Percentiles rank a stretch among this genome's conserved stretches.
phyloP scores from a whole-genome alignment of 2,329 filamentous ascomycete species.

The Microdochium trichocladiopsis region DNA sequence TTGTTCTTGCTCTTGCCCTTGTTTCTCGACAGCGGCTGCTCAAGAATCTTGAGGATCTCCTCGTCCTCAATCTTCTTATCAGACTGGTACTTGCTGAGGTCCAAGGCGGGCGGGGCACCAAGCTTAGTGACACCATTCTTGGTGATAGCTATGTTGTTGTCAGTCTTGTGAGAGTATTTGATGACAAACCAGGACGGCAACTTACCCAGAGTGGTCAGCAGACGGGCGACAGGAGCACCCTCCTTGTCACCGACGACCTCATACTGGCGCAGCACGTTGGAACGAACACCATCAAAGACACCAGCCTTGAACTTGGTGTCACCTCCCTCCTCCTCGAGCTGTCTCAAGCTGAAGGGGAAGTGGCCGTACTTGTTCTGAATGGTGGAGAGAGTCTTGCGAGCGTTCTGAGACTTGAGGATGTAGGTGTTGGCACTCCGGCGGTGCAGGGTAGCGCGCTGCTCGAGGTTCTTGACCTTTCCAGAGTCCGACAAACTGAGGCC shows the following conservation, averaged over 20 bases:
- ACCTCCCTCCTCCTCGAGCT: conserved; percentile 92
- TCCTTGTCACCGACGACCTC: conserved; percentile 95
- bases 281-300: conserved; percentile 91
- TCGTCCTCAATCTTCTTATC: conserved; percentile 98
- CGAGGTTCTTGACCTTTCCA: conserved; percentile 90
- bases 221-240: conserved; percentile 71
- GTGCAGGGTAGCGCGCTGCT: conserved; percentile 85
- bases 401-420: conserved; percentile 87
- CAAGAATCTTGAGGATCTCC: conserved; percentile 90
- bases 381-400: conserved; percentile 86
- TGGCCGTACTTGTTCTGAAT: conserved; percentile 95
- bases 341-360: conserved; percentile 96
- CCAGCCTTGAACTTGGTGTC: conserved; percentile 69
- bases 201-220: conserved; percentile 90
- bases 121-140: conserved; percentile 94
- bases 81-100: conserved; percentile 78
- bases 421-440: conserved; percentile 89
- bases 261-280: conserved; percentile 89
- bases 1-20: conserved; percentile 93
- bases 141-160: conserved; percentile 65
- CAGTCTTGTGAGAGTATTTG: conserved; percentile 2
- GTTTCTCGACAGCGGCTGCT: conserved; percentile 78
- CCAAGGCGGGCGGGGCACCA: conserved; percentile 66
- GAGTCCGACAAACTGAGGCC: conserved; percentile 75
- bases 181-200: conserved; percentile 17